phyloP scores from a whole-genome alignment of 106 monocot genomes.

The Triglochin maritima region DNA sequence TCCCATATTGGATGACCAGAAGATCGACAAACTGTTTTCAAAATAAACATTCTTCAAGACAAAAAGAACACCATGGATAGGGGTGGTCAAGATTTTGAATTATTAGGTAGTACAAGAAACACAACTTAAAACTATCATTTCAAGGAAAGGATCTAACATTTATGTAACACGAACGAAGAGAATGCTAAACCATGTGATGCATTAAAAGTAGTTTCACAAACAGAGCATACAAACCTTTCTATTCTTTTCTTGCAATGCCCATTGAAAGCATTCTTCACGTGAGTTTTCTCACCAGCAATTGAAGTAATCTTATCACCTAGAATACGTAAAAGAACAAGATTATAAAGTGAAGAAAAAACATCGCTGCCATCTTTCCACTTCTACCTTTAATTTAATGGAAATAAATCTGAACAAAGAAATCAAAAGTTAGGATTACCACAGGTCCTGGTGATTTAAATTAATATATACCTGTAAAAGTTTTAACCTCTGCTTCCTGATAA shows the following conservation, averaged over 20 bases:
- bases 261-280: not conserved
- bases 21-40: too few species aligned
- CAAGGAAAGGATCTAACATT: too few species aligned
- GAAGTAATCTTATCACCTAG: slow-evolving; percentile 12
- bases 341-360: not conserved
- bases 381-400: not conserved
- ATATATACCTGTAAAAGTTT: slow-evolving; percentile 12
- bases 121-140: too few species aligned
- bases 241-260: not conserved
- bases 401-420: not conserved
- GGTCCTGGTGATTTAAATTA: not conserved
- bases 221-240: not conserved
- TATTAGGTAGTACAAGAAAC: too few species aligned
- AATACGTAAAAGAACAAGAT: not conserved
- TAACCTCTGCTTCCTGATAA: not conserved
- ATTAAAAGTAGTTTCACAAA: slow-evolving; percentile 8
- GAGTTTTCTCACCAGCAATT: not conserved
- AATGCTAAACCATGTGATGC: not conserved
- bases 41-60: too few species aligned
- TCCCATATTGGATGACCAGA: too few species aligned
- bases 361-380: not conserved
- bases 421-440: not conserved
- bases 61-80: too few species aligned
- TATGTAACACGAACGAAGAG: too few species aligned
- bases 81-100: too few species aligned